Conservation (phyloP, 768 basidiomycete species). For the Rickenella mellea region DNA sequence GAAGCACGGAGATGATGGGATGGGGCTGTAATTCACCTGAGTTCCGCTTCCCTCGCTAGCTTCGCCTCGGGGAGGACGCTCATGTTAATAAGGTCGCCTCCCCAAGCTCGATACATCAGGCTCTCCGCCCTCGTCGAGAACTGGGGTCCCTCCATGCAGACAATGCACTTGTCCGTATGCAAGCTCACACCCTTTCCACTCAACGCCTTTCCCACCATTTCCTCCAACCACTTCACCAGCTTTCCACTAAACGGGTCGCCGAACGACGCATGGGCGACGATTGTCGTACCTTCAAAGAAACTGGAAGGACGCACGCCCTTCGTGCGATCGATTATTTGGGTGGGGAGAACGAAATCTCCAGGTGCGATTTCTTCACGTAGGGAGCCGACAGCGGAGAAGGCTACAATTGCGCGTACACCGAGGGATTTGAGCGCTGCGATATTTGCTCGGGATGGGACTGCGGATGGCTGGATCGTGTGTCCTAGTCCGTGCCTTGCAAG, state of each 20-base stretch:
- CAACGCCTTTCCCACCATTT: slow-evolving; percentile 53
- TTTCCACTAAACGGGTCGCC: slow-evolving; percentile 80
- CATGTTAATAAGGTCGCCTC: slow-evolving; percentile 95
- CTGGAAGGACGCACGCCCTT: slow-evolving; percentile 85
- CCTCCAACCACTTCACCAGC: slow-evolving; percentile 58
- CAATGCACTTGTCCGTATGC: slow-evolving; percentile 75
- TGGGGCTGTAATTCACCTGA: slow-evolving; percentile 47
- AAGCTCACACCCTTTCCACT: slow-evolving; percentile 54
- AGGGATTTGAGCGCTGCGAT: slow-evolving; percentile 91
- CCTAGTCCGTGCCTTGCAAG: slow-evolving; percentile 81
- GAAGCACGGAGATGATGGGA: background rate
- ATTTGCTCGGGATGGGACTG: slow-evolving; percentile 83
- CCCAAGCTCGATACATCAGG: slow-evolving; percentile 87
- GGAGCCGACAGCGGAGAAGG: slow-evolving; percentile 93
- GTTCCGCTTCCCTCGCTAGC: slow-evolving; percentile 88
- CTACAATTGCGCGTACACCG: slow-evolving; percentile 81
- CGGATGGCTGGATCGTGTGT: slow-evolving; percentile 71
- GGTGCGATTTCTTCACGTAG: slow-evolving; percentile 89
- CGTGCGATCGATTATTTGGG: slow-evolving; percentile 93
- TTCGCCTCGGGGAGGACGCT: slow-evolving; percentile 96
- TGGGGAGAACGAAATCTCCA: slow-evolving; percentile 80
- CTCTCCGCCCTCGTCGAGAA: slow-evolving; percentile 99
- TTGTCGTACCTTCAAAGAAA: slow-evolving; percentile 73
- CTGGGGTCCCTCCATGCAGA: slow-evolving; percentile 96
- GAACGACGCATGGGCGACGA: slow-evolving; percentile 91